phyloP scores from a whole-genome alignment of 1,139 yeast species.

The Diutina scorzettiae region DNA sequence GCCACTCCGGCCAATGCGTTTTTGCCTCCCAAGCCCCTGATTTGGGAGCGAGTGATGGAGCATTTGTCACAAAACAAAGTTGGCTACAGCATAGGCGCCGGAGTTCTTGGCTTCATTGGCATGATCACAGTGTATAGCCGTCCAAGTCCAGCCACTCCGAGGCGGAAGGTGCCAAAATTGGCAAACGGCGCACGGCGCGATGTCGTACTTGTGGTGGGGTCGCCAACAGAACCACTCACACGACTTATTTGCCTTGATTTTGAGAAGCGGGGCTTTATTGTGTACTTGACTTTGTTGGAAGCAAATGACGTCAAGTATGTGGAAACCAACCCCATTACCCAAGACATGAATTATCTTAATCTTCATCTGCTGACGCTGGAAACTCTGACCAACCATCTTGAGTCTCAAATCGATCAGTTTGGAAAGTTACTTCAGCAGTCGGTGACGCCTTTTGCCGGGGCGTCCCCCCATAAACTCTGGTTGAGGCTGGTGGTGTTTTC shows the following conservation, averaged over 20 bases:
- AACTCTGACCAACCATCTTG: not conserved
- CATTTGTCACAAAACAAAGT: not conserved
- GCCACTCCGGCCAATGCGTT: not conserved
- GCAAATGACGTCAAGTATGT: constrained; percentile 51
- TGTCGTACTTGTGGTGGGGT: constrained; percentile 62
- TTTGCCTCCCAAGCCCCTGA: not conserved
- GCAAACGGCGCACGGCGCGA: constrained; percentile 65
- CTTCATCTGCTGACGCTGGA: constrained; percentile 12
- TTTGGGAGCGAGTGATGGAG: not conserved
- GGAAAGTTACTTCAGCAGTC: constrained; percentile 16
- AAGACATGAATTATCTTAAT: constrained; percentile 36
- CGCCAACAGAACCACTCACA: constrained; percentile 67
- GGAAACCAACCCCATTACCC: constrained; percentile 42
- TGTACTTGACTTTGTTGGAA: constrained; percentile 60
- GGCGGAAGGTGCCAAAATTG: constrained; percentile 50
- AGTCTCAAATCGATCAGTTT: constrained; percentile 21
- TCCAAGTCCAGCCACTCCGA: constrained; percentile 6
- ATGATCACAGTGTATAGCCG: not conserved
- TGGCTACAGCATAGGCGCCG: not conserved
- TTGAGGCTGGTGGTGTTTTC: constrained; percentile 50
- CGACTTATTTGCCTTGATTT: constrained; percentile 61
- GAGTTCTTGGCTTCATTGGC: not conserved
- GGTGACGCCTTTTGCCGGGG: constrained; percentile 39
- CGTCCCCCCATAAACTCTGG: constrained; percentile 37
- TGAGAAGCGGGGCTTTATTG: constrained; percentile 69